These are phyloP conservation scores for Entoloma clypeatum DNA, from an alignment of 1,284 basidiomycete species.

Conservation along the genomic window DNA sequence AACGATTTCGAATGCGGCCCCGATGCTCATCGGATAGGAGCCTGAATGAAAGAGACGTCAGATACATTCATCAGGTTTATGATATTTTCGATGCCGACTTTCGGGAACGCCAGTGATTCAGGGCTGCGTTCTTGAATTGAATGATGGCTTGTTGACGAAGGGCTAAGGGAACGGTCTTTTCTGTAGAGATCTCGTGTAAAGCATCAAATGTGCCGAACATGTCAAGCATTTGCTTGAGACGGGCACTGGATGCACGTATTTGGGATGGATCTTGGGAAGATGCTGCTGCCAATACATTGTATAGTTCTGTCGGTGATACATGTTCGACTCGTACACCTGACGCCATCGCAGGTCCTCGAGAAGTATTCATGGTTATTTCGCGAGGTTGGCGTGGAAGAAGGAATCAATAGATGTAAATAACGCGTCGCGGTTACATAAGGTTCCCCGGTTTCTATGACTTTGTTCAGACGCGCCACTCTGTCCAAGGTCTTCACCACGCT, in stretches of 20 bases:
- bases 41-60: constrained; percentile 33
- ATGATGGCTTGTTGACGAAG: constrained; percentile 76
- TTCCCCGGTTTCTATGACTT: constrained; percentile 8
- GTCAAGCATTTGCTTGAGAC: constrained; percentile 63
- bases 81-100: too few relatives aligned
- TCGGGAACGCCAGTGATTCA: constrained; percentile 65
- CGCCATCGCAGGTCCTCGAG: constrained; percentile 19
- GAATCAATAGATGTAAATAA: constrained; percentile 26
- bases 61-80: constrained; percentile 1
- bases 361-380: constrained; percentile 13
- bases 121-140: constrained; percentile 74
- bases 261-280: constrained; percentile 64
- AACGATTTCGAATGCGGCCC: constrained; percentile 53
- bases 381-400: constrained; percentile 1
- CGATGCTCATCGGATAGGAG: constrained; percentile 64
- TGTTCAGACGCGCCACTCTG: too few relatives aligned
- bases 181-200: constrained; percentile 68
- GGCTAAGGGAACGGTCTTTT: constrained; percentile 50
- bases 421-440: constrained; percentile 30
- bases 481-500: constrained; percentile 3
- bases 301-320: constrained; percentile 58
- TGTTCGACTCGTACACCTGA: constrained; percentile 35
- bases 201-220: constrained; percentile 65
- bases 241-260: constrained; percentile 54
- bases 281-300: constrained; percentile 59